Evolutionary conservation across 2,329 filamentous ascomycete genomes (phyloP).

Genomic region (Phyllosticta citribraziliensis): DNA sequence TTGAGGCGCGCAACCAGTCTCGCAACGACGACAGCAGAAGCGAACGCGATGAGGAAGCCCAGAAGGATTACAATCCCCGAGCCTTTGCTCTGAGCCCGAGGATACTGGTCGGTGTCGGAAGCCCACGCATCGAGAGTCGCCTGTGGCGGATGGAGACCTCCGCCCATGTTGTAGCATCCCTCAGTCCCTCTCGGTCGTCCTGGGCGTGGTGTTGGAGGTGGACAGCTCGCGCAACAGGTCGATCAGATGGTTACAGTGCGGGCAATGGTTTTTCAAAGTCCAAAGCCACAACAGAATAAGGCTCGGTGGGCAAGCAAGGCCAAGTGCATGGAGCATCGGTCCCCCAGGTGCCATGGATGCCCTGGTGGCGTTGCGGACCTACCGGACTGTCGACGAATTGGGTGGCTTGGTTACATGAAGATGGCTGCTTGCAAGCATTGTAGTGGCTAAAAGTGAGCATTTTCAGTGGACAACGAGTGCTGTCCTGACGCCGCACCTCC

Average conservation of each 20-base stretch:
- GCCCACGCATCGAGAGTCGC: neutral
- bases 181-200: neutral
- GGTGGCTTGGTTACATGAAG: neutral
- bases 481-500: neutral
- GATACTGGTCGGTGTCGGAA: neutral
- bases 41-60: neutral
- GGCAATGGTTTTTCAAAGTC: neutral
- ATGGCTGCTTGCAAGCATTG: neutral
- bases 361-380: neutral
- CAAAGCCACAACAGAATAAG: neutral
- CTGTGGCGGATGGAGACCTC: neutral
- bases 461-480: neutral
- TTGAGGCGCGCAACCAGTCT: neutral
- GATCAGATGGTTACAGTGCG: neutral
- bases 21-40: neutral
- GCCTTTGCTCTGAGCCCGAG: neutral
- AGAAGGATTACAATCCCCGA: neutral
- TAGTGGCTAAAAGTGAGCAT: neutral
- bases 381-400: neutral
- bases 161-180: neutral
- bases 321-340: neutral
- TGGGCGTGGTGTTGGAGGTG: neutral
- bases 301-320: neutral
- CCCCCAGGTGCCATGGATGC: neutral
- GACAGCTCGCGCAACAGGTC: neutral